Conservation (phyloP, 306 rosid species). For the Cucumis cinereus region DNA sequence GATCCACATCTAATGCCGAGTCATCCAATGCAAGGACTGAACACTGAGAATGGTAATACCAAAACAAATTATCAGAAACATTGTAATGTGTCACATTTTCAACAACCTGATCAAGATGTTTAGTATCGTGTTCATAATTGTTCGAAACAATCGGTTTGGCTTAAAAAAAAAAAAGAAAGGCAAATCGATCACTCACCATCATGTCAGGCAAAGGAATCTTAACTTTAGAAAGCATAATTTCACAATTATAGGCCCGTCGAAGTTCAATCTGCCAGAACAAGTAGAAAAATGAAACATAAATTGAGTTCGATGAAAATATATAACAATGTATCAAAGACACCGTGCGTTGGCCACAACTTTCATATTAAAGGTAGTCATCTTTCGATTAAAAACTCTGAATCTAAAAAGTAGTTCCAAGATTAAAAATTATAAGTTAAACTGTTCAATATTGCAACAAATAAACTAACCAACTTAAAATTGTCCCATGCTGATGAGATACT, state of each 20-base stretch:
- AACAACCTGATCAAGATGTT: neutral
- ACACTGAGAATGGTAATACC: constrained; percentile 24
- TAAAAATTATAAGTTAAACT: neutral
- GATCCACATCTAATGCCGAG: constrained; percentile 62
- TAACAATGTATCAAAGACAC: neutral
- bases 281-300: constrained; percentile 1
- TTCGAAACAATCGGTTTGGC: constrained; percentile 6
- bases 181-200: constrained; percentile 50
- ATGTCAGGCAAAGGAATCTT: constrained; percentile 87
- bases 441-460: neutral
- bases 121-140: neutral
- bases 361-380: neutral
- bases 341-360: neutral
- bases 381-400: neutral
- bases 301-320: neutral
- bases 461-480: neutral
- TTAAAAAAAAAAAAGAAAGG: neutral
- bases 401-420: neutral
- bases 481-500: neutral
- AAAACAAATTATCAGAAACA: neutral
- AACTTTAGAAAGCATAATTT: constrained; percentile 95
- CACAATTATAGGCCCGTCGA: constrained; percentile 94
- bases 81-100: neutral
- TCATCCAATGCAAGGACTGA: constrained; percentile 79
- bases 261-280: constrained; percentile 75